phyloP scores from a whole-genome alignment of 495 filamentous ascomycete species.

The Sabuloglossum arenarium region DNA sequence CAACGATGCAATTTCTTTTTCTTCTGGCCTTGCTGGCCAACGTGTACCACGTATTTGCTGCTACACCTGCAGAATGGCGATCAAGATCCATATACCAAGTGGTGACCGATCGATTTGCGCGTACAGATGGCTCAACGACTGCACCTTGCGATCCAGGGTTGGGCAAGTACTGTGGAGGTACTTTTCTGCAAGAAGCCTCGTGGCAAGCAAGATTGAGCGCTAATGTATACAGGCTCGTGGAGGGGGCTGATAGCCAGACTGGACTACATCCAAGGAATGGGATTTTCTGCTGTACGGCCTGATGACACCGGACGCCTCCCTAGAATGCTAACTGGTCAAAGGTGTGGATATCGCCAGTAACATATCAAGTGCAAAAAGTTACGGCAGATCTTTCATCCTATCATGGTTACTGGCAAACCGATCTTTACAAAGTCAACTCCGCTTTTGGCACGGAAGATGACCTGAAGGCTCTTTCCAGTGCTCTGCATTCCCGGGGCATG shows the following conservation, averaged over 20 bases:
- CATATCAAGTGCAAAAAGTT: constrained; percentile 22
- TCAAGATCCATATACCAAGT: constrained; percentile 1
- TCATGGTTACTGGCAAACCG: constrained; percentile 63
- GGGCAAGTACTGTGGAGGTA: background rate
- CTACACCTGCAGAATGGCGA: constrained; percentile 1
- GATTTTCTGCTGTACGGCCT: constrained; percentile 33
- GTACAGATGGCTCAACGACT: background rate
- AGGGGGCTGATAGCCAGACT: constrained; percentile 47
- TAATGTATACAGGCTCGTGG: constrained; percentile 21
- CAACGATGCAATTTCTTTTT: background rate
- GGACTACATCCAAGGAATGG: constrained; percentile 37
- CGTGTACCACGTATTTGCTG: background rate
- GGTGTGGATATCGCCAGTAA: constrained; percentile 66
- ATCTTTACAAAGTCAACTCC: constrained; percentile 41
- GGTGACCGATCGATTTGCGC: constrained; percentile 2
- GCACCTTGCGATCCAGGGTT: background rate
- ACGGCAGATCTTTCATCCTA: constrained; percentile 23
- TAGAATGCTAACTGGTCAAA: background rate
- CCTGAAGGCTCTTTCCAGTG: constrained; percentile 34
- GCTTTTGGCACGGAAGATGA: constrained; percentile 46
- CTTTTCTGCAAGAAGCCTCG: background rate
- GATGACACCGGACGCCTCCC: constrained; percentile 35
- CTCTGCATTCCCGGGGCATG: constrained; percentile 42
- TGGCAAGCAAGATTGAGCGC: background rate
- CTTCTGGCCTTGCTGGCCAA: background rate